A percentile compares a stretch with the other conserved stretches of the same genome.
Conservation (phyloP, 169 alveolate genomes). For the Plasmodium knowlesi region DNA sequence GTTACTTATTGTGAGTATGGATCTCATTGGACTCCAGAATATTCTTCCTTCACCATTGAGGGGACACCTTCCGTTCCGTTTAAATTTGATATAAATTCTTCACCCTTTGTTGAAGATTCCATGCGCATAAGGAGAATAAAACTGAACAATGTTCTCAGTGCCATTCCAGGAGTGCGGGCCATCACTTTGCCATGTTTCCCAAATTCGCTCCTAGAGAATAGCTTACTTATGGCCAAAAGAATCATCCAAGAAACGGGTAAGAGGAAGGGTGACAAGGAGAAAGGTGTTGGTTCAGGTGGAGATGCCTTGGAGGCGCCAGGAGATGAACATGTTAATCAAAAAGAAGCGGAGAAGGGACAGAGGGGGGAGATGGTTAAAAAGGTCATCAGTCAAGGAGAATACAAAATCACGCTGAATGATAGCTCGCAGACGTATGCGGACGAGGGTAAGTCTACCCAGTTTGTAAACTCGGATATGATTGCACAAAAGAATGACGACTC, state of each 20-base stretch:
- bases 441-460: slow-evolving; percentile 41
- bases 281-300: neutral
- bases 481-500: slow-evolving; percentile 20
- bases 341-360: neutral
- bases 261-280: slow-evolving; percentile 10
- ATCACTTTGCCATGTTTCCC: slow-evolving; percentile 65
- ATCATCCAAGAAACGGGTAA: slow-evolving; percentile 13
- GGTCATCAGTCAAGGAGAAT: neutral
- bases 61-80: slow-evolving; percentile 83
- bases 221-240: slow-evolving; percentile 62
- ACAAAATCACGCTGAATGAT: slow-evolving; percentile 4
- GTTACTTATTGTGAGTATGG: slow-evolving; percentile 51
- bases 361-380: neutral
- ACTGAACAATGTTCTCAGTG: slow-evolving; percentile 63
- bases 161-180: slow-evolving; percentile 67
- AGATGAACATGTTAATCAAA: neutral
- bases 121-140: slow-evolving; percentile 63
- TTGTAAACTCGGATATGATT: slow-evolving; percentile 49
- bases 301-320: neutral
- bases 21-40: slow-evolving; percentile 82
- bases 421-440: slow-evolving; percentile 13
- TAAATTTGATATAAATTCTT: slow-evolving; percentile 71
- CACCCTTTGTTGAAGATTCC: slow-evolving; percentile 53
- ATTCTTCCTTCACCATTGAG: slow-evolving; percentile 82
- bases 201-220: slow-evolving; percentile 71